Evolutionary conservation across 1,139 yeast species (phyloP).

Genomic region (Geotrichum restrictum): DNA sequence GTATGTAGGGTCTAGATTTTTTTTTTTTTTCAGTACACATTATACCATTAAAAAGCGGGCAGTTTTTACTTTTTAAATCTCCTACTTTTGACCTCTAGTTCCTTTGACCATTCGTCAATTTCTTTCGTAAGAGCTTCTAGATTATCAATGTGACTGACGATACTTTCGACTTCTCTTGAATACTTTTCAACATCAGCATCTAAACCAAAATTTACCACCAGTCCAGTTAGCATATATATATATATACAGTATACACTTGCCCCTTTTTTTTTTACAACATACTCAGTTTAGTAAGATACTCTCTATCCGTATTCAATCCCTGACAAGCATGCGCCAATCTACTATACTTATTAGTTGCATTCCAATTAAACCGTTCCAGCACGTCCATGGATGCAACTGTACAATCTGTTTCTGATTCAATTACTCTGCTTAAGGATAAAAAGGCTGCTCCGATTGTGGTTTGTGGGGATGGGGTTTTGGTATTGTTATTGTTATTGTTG

Average conservation of each 20-base stretch:
- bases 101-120: slow-evolving; percentile 58
- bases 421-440: slow-evolving; percentile 26
- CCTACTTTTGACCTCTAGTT: slow-evolving; percentile 45
- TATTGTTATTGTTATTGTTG: too few species aligned
- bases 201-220: too few species aligned
- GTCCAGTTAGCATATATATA: too few species aligned
- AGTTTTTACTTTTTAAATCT: slow-evolving; percentile 24
- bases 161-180: slow-evolving; percentile 38
- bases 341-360: slow-evolving; percentile 32
- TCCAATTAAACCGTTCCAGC: slow-evolving; percentile 36
- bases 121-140: slow-evolving; percentile 51
- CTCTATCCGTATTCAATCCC: slow-evolving; percentile 29
- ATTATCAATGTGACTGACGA: slow-evolving; percentile 48
- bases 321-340: slow-evolving; percentile 34
- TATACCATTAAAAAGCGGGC: neutral
- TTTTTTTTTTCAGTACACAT: too few species aligned
- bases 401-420: slow-evolving; percentile 38
- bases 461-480: slow-evolving; percentile 10
- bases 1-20: too few species aligned
- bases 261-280: too few species aligned
- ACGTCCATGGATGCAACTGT: slow-evolving; percentile 35
- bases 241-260: too few species aligned
- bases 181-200: slow-evolving; percentile 40
- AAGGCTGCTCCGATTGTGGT: slow-evolving; percentile 23
- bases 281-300: slow-evolving; percentile 19